Conservation (phyloP, 768 basidiomycete species). For the Chiua virens region DNA sequence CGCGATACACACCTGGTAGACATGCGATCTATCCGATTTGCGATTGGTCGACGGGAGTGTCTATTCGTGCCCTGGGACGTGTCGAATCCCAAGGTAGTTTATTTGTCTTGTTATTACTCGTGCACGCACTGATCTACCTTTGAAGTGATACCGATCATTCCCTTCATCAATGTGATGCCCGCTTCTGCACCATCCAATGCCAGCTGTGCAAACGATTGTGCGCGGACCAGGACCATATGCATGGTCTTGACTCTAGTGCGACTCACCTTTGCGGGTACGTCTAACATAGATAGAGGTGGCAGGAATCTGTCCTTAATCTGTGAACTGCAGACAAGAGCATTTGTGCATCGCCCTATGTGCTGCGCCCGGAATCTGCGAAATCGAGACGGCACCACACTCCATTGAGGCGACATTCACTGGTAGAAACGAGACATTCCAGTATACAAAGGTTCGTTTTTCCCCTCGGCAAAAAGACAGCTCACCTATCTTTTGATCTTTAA, state of each 20-base stretch:
- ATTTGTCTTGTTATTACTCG: background rate
- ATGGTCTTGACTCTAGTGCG: constrained; percentile 40
- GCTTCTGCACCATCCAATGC: constrained; percentile 54
- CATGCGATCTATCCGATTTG: constrained; percentile 40
- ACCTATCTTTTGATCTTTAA: background rate
- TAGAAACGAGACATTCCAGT: constrained; percentile 59
- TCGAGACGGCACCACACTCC: constrained; percentile 56
- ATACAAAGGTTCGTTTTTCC: constrained; percentile 50
- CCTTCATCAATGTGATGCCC: constrained; percentile 49
- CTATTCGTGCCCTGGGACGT: constrained; percentile 44
- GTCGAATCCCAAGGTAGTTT: constrained; percentile 41
- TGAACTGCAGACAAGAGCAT: constrained; percentile 48
- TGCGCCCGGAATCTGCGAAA: constrained; percentile 53
- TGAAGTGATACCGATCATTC: constrained; percentile 46
- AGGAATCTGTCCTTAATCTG: background rate
- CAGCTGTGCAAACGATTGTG: constrained; percentile 58
- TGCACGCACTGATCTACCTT: background rate
- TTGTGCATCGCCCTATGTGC: constrained; percentile 44
- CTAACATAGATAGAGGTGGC: background rate
- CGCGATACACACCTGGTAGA: constrained; percentile 25
- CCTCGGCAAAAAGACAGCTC: no score
- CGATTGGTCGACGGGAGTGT: constrained; percentile 26
- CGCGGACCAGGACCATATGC: constrained; percentile 48
- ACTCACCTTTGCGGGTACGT: constrained; percentile 60
- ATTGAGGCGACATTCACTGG: constrained; percentile 64